Evolutionary conservation across 148 eudicot species (phyloP).

Genomic region (Rhododendron mucronatum): DNA sequence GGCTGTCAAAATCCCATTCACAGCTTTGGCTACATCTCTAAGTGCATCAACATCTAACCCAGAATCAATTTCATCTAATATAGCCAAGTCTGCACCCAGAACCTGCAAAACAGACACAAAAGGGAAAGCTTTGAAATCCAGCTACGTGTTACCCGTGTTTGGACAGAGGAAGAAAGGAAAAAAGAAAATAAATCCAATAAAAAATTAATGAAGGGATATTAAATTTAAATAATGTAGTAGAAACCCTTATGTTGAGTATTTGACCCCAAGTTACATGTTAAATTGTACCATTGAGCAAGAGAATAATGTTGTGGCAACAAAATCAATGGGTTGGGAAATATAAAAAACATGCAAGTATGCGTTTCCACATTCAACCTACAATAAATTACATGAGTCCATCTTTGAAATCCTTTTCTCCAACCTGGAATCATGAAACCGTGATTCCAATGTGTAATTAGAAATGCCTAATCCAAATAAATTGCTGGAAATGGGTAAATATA

Average conservation of each 20-base stretch:
- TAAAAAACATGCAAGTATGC: background rate
- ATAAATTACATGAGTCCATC: background rate
- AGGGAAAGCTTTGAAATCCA: slow-evolving; percentile 3
- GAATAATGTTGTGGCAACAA: background rate
- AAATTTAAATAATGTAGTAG: background rate
- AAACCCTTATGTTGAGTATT: background rate
- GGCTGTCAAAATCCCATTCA: slow-evolving; percentile 69
- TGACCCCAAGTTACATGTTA: background rate
- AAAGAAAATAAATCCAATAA: background rate
- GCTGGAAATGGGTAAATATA: too few species aligned
- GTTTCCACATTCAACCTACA: background rate
- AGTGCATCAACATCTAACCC: slow-evolving; percentile 99
- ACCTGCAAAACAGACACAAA: slow-evolving; percentile 42
- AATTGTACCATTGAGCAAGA: background rate
- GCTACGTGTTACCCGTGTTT: background rate
- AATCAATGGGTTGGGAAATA: background rate
- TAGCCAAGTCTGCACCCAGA: slow-evolving; percentile 90
- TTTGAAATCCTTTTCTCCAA: background rate
- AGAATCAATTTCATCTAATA: slow-evolving; percentile 94
- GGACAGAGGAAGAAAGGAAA: background rate
- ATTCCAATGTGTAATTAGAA: background rate
- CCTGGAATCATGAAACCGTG: background rate
- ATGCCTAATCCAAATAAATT: background rate
- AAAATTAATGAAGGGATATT: background rate
- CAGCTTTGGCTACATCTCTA: slow-evolving; percentile 88